Percentiles rank a stretch among this genome's conserved stretches.
Evolutionary conservation across 202 grass and related monocot genomes (phyloP).

Genomic region (Carex sylvatica): DNA sequence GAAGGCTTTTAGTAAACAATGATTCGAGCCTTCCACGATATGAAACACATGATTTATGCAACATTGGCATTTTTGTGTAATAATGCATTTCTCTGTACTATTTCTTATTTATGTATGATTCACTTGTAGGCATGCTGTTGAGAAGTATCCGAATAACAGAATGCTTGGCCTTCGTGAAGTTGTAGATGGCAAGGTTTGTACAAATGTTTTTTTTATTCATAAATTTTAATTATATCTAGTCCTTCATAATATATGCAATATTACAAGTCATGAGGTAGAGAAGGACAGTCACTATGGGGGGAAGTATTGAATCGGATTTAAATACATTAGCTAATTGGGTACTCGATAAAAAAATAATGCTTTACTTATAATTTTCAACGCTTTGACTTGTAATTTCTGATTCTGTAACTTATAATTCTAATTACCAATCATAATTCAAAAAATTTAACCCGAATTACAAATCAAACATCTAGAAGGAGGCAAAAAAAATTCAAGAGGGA

Average conservation of each 20-base stretch:
- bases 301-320: no score
- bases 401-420: no score
- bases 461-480: no score
- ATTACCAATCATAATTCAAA: no score
- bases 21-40: no score
- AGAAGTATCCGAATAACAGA: slow-evolving; percentile 62
- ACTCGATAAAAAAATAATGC: no score
- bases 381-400: no score
- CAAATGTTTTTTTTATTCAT: background rate
- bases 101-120: background rate
- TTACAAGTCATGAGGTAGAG: background rate
- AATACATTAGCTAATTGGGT: no score
- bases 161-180: slow-evolving; percentile 56
- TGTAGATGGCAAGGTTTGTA: slow-evolving; percentile 55
- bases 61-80: background rate
- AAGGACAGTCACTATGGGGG: no score
- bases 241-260: background rate
- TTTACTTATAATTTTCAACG: no score
- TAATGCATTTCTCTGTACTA: background rate
- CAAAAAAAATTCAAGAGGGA: no score
- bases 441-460: no score
- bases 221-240: background rate
- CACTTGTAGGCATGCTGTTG: slow-evolving; percentile 46
- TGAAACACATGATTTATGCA: background rate
- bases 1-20: background rate